A percentile compares a stretch with the other conserved stretches of the same genome.
Evolutionary conservation across 2,329 filamentous ascomycete species (phyloP).

Genomic region (Sphaceloma murrayae): DNA sequence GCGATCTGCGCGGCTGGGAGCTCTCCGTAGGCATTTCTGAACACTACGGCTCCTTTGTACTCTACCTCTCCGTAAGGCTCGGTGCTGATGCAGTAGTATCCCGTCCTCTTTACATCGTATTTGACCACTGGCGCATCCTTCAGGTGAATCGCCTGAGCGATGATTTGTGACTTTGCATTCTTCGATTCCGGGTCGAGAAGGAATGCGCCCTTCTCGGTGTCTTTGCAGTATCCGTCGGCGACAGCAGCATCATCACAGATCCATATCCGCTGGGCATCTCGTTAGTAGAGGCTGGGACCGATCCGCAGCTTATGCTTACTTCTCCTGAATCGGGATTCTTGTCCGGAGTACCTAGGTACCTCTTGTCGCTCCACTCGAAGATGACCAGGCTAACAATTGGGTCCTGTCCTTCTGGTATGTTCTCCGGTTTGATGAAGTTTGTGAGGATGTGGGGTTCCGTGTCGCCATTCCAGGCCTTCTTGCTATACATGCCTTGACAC

Average conservation of each 20-base stretch:
- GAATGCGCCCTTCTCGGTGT: conserved; percentile 72
- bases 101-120: conserved; percentile 79
- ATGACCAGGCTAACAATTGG: conserved; percentile 75
- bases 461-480: conserved; percentile 75
- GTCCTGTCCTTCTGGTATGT: conserved; percentile 51
- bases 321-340: conserved; percentile 43
- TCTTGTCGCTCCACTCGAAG: conserved; percentile 86
- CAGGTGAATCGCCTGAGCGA: conserved; percentile 72
- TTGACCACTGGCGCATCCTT: conserved; percentile 65
- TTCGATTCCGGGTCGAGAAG: conserved; percentile 69
- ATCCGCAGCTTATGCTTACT: too few species aligned
- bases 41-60: conserved; percentile 77
- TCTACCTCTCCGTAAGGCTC: conserved; percentile 57
- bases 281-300: too few species aligned
- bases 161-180: conserved; percentile 59
- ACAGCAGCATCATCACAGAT: conserved; percentile 71
- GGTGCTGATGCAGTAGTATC: conserved; percentile 90
- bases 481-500: conserved; percentile 92
- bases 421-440: conserved; percentile 58
- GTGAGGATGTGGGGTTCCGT: conserved; percentile 82
- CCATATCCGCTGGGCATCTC: conserved; percentile 45
- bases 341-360: conserved; percentile 61
- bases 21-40: conserved; percentile 93
- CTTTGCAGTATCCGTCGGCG: conserved; percentile 59
- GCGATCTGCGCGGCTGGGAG: conserved; percentile 91